Base-by-base conservation (phyloP, 768 basidiomycete genomes). In the Naganishia onofrii region DNA sequence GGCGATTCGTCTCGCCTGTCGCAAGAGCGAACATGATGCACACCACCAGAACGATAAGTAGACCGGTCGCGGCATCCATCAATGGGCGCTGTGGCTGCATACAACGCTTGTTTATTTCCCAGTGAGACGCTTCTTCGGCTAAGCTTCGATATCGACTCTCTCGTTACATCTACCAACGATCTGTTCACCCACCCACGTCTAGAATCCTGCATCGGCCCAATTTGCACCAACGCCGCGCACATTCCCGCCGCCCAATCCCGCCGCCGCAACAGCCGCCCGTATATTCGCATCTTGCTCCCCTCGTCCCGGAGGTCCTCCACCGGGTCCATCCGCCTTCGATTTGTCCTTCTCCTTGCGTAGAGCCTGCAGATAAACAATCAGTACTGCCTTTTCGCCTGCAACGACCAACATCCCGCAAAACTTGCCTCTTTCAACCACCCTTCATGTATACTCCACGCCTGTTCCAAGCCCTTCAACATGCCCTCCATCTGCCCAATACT, bases 121-220 rank as follows among this genome's bases (percentile, higher is more conserved):
- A n/a, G n/a, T n/a, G n/a, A n/a, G n/a, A n/a, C n/a, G n/a, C n/a
- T n/a, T n/a, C n/a, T n/a, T n/a, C n/a, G n/a, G n/a, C n/a, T n/a
- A n/a, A n/a, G n/a, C n/a, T n/a, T n/a, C n/a, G 5, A 42, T 15
- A 15, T 10, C 8, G 42, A 42, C 9, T 42, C 13, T 15, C 15
- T 7, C 13, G 9, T 2, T 42, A 2, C 2, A 42, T 15, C 15
- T 15, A 15, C 42, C 42, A 42, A 17, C 13, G 7, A 7, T 42
- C 15, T 36, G n/a, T n/a, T n/a, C n/a, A n/a, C 36, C 6, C 5
- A 12, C 36, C 6, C 15, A 15, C 42, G 42, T 42, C 42, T 63
- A 72, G 57, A 68, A 72, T 7, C 71, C 71, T 1, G 46, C 55
- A 34, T 72, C 71, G 29, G 53, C 42, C 71, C 71, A 72, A 28